Base-by-base conservation (phyloP, 2,329 filamentous ascomycete species). In the Meredithiella fracta region DNA sequence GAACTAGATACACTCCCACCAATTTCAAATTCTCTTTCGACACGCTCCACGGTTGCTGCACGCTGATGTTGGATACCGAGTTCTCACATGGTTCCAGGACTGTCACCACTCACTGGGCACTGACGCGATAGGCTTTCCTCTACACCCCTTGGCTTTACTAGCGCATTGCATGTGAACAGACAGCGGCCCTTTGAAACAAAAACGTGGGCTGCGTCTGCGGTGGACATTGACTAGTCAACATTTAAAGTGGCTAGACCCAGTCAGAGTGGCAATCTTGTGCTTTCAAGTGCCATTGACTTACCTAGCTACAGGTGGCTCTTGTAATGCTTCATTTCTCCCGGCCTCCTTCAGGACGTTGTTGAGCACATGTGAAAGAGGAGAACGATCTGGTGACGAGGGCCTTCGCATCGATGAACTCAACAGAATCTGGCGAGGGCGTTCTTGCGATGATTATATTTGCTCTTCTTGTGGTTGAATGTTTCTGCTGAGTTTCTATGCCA, bases 321-420 rank as follows among this genome's bases (percentile, higher is more conserved):
- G 49, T 15, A 22, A 34, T 34, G n/a, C 37, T 53, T 23, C 29
- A 53, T 26, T 29, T 25, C 53, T 47, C 29, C 53, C 42, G 26
- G 53, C 53, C 53, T 54, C 53, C 26, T 47, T 23, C 40, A 47
- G n/a, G 11, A n/a, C 9, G 25, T 47, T 23, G 53, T 47, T 47
- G 31, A 54, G 23, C 40, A 22, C 44, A 25, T 49, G 44, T 49
- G 44, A 26, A 25, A 49, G 44, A 49, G 44, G 40, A 44, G 20
- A 44, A 44, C 40, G 40, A 44, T n/a, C 44, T 49, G 14, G 44
- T 49, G 44, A 44, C 40, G 40, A 34, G 11, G 29, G 11, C 29
- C 20, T 44, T n/a, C 40, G 40, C 40, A 44, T 15, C n/a, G 17
- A 17, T 5, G 17, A 44, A n/a, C 40, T 44, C 40, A 44, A 44